phyloP scores from a whole-genome alignment of 306 rosid genomes.

The Cercis canadensis region DNA sequence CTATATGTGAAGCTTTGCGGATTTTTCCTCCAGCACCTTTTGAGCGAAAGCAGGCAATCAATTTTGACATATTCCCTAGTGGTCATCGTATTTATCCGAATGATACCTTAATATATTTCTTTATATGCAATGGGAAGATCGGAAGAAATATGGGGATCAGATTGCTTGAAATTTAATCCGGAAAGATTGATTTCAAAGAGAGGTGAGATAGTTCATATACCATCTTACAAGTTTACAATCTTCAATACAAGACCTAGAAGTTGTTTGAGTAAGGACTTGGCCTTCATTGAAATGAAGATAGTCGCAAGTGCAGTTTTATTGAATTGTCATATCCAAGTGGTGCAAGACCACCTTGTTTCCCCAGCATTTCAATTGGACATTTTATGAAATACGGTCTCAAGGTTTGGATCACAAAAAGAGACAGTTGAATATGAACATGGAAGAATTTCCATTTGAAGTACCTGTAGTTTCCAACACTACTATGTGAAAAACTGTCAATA shows the following conservation, averaged over 20 bases:
- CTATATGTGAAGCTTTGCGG: constrained; percentile 42
- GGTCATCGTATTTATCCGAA: constrained; percentile 35
- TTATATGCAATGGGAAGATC: constrained; percentile 47
- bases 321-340: constrained; percentile 29
- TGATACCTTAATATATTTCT: not conserved
- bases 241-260: constrained; percentile 46
- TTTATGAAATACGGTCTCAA: constrained; percentile 46
- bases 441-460: no score
- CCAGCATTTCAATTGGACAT: constrained; percentile 30
- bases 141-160: constrained; percentile 43
- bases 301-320: constrained; percentile 27
- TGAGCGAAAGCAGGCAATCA: constrained; percentile 8
- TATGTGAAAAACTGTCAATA: no score
- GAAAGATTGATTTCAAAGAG: not conserved
- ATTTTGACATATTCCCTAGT: constrained; percentile 40
- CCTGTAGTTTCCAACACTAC: no score
- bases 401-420: constrained; percentile 24
- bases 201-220: no score
- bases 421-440: not conserved
- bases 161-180: constrained; percentile 48
- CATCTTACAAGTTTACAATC: constrained; percentile 6
- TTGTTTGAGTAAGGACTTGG: constrained; percentile 43
- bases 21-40: constrained; percentile 44
- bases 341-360: constrained; percentile 24
- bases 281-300: constrained; percentile 35